phyloP scores from a whole-genome alignment of 768 basidiomycete genomes.

The Coprinopsis cinerea region DNA sequence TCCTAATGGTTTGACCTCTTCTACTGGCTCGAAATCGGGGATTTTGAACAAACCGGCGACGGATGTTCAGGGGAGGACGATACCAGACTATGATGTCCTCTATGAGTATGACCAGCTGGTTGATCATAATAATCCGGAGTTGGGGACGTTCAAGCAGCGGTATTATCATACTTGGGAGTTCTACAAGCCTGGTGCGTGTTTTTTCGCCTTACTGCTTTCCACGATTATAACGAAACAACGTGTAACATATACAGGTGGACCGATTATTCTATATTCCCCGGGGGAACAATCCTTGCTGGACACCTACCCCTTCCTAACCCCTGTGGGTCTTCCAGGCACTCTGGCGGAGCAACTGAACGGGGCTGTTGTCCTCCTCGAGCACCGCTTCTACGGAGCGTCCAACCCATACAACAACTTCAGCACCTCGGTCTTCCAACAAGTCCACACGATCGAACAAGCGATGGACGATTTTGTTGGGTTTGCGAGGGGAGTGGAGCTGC shows the following conservation, averaged over 20 bases:
- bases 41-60: conserved; percentile 30
- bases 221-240: neutral
- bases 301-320: conserved; percentile 10
- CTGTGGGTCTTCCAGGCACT: no score
- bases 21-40: no score
- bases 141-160: conserved; percentile 79
- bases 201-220: conserved; percentile 4
- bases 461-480: conserved; percentile 71
- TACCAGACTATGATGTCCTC: conserved; percentile 38
- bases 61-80: conserved; percentile 36
- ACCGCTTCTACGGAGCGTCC: conserved; percentile 69
- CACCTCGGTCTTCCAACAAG: conserved; percentile 44
- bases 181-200: conserved; percentile 52
- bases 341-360: conserved; percentile 60
- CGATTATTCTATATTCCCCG: conserved; percentile 59
- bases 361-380: conserved; percentile 60
- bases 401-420: conserved; percentile 60
- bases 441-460: conserved; percentile 70
- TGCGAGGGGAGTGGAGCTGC: conserved; percentile 56
- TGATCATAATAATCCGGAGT: conserved; percentile 46
- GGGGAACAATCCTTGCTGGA: conserved; percentile 58
- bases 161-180: conserved; percentile 68
- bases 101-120: conserved; percentile 57
- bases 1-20: no score
- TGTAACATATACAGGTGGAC: conserved; percentile 38